Conservation (phyloP, 208 protist species). For the Balamuthia mandrillaris region DNA sequence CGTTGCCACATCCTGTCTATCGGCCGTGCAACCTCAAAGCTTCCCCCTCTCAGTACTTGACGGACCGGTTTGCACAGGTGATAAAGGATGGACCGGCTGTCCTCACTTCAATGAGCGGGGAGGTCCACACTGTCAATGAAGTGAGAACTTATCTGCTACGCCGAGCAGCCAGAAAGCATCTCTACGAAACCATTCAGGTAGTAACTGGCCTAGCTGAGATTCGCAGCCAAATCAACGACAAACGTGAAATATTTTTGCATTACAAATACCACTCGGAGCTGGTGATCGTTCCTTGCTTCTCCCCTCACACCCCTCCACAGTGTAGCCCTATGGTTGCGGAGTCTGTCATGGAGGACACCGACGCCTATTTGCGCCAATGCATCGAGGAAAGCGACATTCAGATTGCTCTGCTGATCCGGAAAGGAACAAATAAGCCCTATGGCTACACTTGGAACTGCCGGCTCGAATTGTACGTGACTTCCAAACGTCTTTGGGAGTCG, state of each 20-base stretch:
- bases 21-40: neutral
- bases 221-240: neutral
- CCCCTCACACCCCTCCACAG: neutral
- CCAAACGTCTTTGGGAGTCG: neutral
- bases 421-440: slow-evolving; percentile 21
- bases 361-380: neutral
- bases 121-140: too few relatives aligned
- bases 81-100: neutral
- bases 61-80: neutral
- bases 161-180: too few relatives aligned
- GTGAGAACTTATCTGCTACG: too few relatives aligned
- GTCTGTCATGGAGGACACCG: too few relatives aligned
- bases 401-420: neutral
- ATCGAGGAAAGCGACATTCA: slow-evolving; percentile 18
- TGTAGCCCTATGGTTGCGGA: too few relatives aligned
- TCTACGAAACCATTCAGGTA: too few relatives aligned
- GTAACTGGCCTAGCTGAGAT: neutral
- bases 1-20: slow-evolving; percentile 33
- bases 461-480: neutral
- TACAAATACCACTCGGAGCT: slow-evolving; percentile 12
- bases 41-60: neutral
- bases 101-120: neutral
- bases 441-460: neutral
- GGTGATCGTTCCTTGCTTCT: neutral
- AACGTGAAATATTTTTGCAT: neutral